Base-by-base conservation (phyloP, 257 asterid species). In the Solanum dulcamara region DNA sequence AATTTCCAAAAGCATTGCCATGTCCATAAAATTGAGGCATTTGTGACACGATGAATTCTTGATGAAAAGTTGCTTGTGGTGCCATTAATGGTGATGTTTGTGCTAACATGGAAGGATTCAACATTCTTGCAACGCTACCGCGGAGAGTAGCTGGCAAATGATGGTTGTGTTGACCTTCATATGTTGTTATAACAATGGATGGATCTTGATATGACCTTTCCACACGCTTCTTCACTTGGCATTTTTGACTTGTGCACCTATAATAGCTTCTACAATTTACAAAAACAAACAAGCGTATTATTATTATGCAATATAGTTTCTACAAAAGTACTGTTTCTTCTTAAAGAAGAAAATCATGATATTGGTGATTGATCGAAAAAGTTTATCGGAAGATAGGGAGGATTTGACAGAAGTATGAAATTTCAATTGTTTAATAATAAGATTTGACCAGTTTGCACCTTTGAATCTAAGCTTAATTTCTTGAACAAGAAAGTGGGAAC, bases 161-260 rank as follows among this genome's bases (percentile, higher is more conserved):
- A 89, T 94, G 98, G 90, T 91, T 94, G 87, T 94, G 97, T 51
- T 93, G 94, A 33, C 98, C 98, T 62, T 94, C 98, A 40, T 94
- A 94, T 1, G 98, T 94, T 48, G 97, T 94, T 84, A 93, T 92
- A 38, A 93, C 96, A 17, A 87, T 67, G 1, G 94, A 84, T 35
- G 95, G 95, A 92, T 93, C 97, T 84, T 93, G 94, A 86, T 71
- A 92, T 18, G 97, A 94, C 62, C 97, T 89, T 88, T 94, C 97
- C 0, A 94, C 94, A 2, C 93, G 91, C 50, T 94, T 94, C 92
- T 94, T 94, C 87, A 94, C 98, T 35, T 71, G 87, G 60, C 98
- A 94, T 84, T 94, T 93, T 26, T 92, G 96, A 12, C 97, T 93
- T 17, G 98, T 93, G 92, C 97, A 94, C 37, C 98, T 86, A n/a